Evolutionary conservation across 2,329 filamentous ascomycete genomes (phyloP).

Genomic region (Penicillium aurantiogriseum): DNA sequence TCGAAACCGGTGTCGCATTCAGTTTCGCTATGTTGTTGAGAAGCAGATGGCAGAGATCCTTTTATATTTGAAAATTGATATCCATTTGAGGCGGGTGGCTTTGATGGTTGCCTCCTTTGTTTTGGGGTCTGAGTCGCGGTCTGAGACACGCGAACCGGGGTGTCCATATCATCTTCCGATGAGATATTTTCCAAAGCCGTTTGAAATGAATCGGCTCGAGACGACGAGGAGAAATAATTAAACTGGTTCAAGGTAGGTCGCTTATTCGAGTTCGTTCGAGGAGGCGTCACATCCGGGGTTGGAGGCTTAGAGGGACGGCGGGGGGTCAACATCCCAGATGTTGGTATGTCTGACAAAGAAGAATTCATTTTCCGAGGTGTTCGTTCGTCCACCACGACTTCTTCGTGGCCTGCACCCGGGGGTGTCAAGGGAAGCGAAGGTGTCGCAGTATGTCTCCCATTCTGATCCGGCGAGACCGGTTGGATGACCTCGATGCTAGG

Average conservation of each 20-base stretch:
- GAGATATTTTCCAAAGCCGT: slow-evolving; percentile 66
- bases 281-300: slow-evolving; percentile 74
- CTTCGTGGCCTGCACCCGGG: slow-evolving; percentile 31
- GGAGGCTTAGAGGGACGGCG: slow-evolving; percentile 66
- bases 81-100: slow-evolving; percentile 36
- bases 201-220: slow-evolving; percentile 68
- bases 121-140: slow-evolving; percentile 20
- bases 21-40: slow-evolving; percentile 16
- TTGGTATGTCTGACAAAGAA: slow-evolving; percentile 22
- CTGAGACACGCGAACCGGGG: slow-evolving; percentile 24
- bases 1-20: slow-evolving; percentile 48
- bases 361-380: slow-evolving; percentile 28
- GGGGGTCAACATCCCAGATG: slow-evolving; percentile 51
- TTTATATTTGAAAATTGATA: slow-evolving; percentile 25
- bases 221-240: slow-evolving; percentile 56
- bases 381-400: slow-evolving; percentile 16
- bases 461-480: slow-evolving; percentile 25
- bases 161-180: slow-evolving; percentile 58
- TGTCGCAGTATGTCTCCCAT: slow-evolving; percentile 25
- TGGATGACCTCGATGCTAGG: slow-evolving; percentile 24
- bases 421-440: slow-evolving; percentile 41
- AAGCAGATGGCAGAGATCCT: slow-evolving; percentile 10
- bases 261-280: slow-evolving; percentile 46
- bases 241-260: slow-evolving; percentile 50
- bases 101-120: slow-evolving; percentile 17